Evolutionary conservation across 805 yeast species (phyloP), one percentile per base, ranked within the genome.

Genomic region (Candida lessepsii): DNA sequence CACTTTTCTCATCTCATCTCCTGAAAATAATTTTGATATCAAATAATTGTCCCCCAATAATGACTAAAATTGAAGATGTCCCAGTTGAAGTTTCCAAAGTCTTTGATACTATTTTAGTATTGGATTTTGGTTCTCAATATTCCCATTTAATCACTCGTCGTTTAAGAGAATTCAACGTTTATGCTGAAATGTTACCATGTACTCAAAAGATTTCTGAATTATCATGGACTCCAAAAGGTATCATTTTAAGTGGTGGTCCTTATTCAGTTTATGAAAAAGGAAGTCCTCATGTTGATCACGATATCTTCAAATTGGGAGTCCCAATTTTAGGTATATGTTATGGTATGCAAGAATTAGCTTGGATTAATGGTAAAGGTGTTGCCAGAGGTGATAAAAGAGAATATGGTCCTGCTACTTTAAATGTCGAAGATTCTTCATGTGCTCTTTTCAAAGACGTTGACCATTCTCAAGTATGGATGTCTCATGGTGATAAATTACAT

Each of bases 161-260:
- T 71, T 78, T 93, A 54, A 87, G 99, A 76, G 99, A 93, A 67
- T 86, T 90, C 75, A 89, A 93, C 65, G 91, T 93, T 52, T 93
- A 93, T 67, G 98, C 99, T 52, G 99, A 93, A 72, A 93, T 93
- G 99, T 78, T 93, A 50, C 99, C 99, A 53, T 93, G 99, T 71
- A 93, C 99, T 40, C 99, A 95, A 71, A 93, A 93, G 74, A 91
- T 93, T 60, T 63, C 83, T 40, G 97, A 91, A 52, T 77, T 93
- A 55, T 67, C 81, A 45, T 93, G 96, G 95, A 90, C 80, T 62
- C 99, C 99, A 53, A 86, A 83, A 64, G 99, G 99, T 71, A 83
- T 93, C 44, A 93, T 93, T 58, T 73, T 93, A 48, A 89, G 97
- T 34, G 99, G 99, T 49, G 93, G 96, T 50, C 99, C 99, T 39